phyloP scores from a whole-genome alignment of 805 yeast species.

The Lipomyces japonicus region DNA sequence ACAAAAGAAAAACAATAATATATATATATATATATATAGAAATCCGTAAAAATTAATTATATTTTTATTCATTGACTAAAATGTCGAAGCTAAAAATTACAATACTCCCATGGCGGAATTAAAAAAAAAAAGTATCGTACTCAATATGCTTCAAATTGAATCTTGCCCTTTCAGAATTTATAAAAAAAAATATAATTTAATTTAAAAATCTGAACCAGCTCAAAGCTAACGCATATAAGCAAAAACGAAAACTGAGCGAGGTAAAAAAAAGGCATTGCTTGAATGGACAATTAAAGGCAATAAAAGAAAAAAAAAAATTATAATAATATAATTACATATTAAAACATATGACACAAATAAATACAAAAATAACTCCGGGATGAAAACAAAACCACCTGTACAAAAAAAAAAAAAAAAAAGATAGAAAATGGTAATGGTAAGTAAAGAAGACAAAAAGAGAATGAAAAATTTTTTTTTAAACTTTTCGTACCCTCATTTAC shows the following conservation, averaged over 20 bases:
- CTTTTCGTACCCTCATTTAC: no score
- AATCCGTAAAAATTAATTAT: no score
- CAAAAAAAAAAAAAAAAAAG: not conserved
- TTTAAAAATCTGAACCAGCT: conserved; percentile 3
- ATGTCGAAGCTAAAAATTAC: conserved; percentile 15
- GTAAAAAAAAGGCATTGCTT: not conserved
- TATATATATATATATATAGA: no score
- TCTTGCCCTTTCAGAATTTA: conserved; percentile 14
- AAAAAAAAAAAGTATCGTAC: conserved; percentile 7
- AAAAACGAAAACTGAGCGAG: conserved; percentile 14
- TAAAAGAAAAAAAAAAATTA: not conserved
- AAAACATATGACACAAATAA: not conserved
- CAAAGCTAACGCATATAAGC: conserved; percentile 6
- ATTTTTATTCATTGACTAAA: no score
- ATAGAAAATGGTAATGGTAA: no score
- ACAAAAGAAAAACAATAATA: no score
- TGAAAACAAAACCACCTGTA: not conserved
- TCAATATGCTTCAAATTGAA: conserved; percentile 7
- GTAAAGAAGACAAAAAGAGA: not conserved
- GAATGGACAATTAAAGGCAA: not conserved
- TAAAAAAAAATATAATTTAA: not conserved
- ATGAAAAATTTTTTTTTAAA: not conserved
- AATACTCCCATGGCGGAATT: conserved; percentile 2
- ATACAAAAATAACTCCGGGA: not conserved
- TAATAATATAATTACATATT: not conserved